Evolutionary conservation across 1,139 yeast genomes (phyloP).

Genomic region (Magnusiomyces tetraspermus): DNA sequence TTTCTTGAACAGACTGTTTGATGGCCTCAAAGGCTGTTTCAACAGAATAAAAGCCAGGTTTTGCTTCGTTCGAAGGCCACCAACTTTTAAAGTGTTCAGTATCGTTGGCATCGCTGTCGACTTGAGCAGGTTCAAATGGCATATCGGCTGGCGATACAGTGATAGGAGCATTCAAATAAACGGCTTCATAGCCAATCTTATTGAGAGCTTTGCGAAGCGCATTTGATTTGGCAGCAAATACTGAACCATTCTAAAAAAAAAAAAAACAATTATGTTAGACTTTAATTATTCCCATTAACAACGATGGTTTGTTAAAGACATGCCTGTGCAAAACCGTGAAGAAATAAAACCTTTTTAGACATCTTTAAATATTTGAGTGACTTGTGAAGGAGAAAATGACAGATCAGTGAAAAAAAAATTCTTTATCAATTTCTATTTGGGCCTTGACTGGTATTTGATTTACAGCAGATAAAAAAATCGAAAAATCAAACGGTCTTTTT

Average conservation of each 20-base stretch:
- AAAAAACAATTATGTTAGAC: too few species aligned
- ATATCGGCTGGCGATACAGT: constrained; percentile 55
- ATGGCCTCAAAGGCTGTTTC: constrained; percentile 44
- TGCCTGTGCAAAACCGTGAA: constrained; percentile 44
- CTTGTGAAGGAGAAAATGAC: too few species aligned
- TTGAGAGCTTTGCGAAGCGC: constrained; percentile 65
- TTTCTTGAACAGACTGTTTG: constrained; percentile 43
- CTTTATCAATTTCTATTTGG: too few species aligned
- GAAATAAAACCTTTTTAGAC: constrained; percentile 41
- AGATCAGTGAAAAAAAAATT: too few species aligned
- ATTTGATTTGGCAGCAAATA: constrained; percentile 70
- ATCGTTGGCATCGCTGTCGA: constrained; percentile 32
- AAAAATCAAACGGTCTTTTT: too few species aligned
- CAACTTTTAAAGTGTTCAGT: constrained; percentile 42
- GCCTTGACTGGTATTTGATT: too few species aligned
- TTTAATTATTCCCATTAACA: background rate
- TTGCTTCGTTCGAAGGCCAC: constrained; percentile 37
- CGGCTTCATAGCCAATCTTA: constrained; percentile 57
- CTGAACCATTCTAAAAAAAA: constrained; percentile 64
- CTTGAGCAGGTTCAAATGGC: constrained; percentile 43
- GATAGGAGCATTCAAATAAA: constrained; percentile 72
- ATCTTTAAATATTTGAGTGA: too few species aligned
- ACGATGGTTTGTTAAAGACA: constrained; percentile 3
- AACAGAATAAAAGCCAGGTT: constrained; percentile 34
- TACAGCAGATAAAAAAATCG: too few species aligned